A percentile compares a stretch with the other conserved stretches of the same genome.
phyloP scores from a whole-genome alignment of 2,329 filamentous ascomycete genomes.

The Ophiocordyceps camponoti-floridani region DNA sequence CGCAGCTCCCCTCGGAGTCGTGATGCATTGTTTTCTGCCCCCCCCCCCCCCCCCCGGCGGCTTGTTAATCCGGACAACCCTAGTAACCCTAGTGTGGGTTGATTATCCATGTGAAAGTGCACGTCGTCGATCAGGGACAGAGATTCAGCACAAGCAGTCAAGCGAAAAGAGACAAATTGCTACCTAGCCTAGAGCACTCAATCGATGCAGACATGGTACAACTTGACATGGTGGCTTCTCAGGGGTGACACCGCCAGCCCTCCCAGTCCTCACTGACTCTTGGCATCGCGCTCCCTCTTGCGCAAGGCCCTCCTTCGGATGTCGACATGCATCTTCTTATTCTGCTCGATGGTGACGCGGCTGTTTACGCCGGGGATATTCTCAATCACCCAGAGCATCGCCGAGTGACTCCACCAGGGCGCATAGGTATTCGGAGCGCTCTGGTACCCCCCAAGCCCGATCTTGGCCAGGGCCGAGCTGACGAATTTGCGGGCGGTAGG shows the following conservation, averaged over 20 bases:
- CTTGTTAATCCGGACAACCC: not conserved
- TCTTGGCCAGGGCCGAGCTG: slow-evolving; percentile 55
- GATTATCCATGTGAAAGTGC: too few species aligned
- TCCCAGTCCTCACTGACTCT: slow-evolving; percentile 33
- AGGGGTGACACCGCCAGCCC: not conserved
- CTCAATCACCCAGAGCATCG: slow-evolving; percentile 72
- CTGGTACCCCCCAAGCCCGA: slow-evolving; percentile 68
- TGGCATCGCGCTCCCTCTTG: slow-evolving; percentile 68
- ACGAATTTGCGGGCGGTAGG: slow-evolving; percentile 76
- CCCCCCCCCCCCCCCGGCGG: not conserved
- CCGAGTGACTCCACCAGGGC: slow-evolving; percentile 80
- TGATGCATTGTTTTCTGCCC: not conserved
- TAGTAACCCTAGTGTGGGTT: too few species aligned
- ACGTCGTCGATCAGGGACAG: too few species aligned
- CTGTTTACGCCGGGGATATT: slow-evolving; percentile 33
- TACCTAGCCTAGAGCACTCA: too few species aligned
- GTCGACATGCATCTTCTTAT: slow-evolving; percentile 56
- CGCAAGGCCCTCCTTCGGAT: slow-evolving; percentile 68
- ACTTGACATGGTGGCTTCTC: too few species aligned
- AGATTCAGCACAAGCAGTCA: too few species aligned
- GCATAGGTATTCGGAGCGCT: slow-evolving; percentile 69
- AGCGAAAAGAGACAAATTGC: too few species aligned
- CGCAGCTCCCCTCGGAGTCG: not conserved
- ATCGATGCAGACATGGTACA: too few species aligned
- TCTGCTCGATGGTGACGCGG: slow-evolving; percentile 27